Evolutionary conservation across 2,329 filamentous ascomycete species (phyloP), one percentile per base, ranked within the genome.

Genomic region (Xylaria sp.): DNA sequence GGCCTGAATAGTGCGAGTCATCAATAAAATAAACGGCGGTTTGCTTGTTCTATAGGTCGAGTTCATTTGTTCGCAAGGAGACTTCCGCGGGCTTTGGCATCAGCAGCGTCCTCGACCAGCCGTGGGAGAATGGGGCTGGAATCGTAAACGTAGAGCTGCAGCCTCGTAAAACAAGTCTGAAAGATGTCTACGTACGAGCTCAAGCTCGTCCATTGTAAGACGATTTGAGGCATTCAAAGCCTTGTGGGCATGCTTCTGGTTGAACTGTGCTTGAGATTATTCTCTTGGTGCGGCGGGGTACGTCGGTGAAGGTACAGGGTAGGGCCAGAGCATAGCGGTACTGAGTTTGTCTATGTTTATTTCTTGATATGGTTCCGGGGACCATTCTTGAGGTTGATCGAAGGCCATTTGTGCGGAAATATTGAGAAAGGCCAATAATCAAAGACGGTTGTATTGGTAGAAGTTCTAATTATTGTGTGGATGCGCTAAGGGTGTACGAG

Each of bases 21-120:
- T 61, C 61, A 67, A 67, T 61, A 64, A 67, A 67, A 64, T 64
- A 67, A 61, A 67, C 61, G 65, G 65, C 61, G 65, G 65, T 67
- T 67, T 67, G 65, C 61, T 67, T 67, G 65, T 67, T 67, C 55
- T 49, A 64, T 64, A 61, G 44, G 61, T 67, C 65, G 56, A 64
- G 61, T 61, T 67, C 55, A 67, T 60, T 1, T 67, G 39, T 57
- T 61, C 55, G 60, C 65, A 51, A 61, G 65, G 56, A 61, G 65
- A 58, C 65, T 61, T 56, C 61, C 61, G 55, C 56, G 51, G 65
- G 61, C 65, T 56, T 67, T 61, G 55, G 29, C 65, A 64, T 67
- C 61, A 67, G 55, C 61, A 61, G 61, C 61, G 50, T 61, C 61
- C 61, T 67, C 61, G 65, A 67, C 65, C 65, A 67, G 65, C 65